A percentile compares a stretch with the other conserved stretches of the same genome.
Conservation (phyloP, 208 protist genomes). For the Trypanosoma boissoni region DNA sequence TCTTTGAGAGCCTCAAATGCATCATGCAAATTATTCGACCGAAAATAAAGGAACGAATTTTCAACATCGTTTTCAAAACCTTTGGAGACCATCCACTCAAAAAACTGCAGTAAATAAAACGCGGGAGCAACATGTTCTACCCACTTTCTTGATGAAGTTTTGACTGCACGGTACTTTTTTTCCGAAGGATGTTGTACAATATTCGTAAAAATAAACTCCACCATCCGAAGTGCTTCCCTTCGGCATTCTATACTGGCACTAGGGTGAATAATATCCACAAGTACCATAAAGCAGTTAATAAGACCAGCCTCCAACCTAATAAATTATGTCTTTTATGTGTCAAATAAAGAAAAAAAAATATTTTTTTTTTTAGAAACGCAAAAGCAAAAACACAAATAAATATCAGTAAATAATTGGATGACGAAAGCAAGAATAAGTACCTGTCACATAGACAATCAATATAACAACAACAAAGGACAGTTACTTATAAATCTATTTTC, state of each 20-base stretch:
- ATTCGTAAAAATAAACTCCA: constrained; percentile 23
- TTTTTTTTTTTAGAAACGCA: too few species aligned
- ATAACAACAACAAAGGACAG: neutral
- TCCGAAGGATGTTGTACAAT: constrained; percentile 15
- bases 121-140: constrained; percentile 10
- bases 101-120: constrained; percentile 19
- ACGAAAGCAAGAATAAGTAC: too few species aligned
- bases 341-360: too few species aligned
- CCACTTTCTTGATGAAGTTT: constrained; percentile 21
- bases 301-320: too few species aligned
- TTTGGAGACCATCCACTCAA: constrained; percentile 20
- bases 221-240: constrained; percentile 16
- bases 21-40: neutral
- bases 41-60: constrained; percentile 15
- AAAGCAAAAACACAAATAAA: too few species aligned
- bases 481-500: neutral
- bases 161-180: constrained; percentile 22
- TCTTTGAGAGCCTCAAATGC: neutral
- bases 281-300: constrained; percentile 1
- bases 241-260: constrained; percentile 13
- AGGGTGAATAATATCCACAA: constrained; percentile 19
- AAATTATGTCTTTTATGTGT: too few species aligned
- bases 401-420: too few species aligned
- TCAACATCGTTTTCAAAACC: constrained; percentile 23
- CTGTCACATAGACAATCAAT: too few species aligned